Evolutionary conservation across 768 basidiomycete species (phyloP).

Genomic region (Cytidiella melzeri): DNA sequence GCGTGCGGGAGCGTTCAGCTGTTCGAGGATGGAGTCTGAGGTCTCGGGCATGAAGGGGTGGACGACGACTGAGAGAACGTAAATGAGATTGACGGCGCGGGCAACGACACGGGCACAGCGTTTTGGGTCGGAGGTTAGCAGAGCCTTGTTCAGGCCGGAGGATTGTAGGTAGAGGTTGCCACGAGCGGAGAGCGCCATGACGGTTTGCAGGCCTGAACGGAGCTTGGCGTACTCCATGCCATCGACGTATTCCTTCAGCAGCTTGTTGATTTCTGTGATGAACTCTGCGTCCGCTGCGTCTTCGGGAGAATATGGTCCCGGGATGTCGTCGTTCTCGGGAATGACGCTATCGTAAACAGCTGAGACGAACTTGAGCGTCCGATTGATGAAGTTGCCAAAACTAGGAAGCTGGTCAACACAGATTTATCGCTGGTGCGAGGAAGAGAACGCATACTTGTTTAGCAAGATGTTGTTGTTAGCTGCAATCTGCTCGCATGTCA

Average conservation of each 20-base stretch:
- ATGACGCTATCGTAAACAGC: constrained; percentile 77
- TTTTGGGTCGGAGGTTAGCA: constrained; percentile 73
- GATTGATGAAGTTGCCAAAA: constrained; percentile 98
- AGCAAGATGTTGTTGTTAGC: constrained; percentile 91
- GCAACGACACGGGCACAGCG: constrained; percentile 89
- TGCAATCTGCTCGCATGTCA: constrained; percentile 48
- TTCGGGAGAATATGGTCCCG: constrained; percentile 65
- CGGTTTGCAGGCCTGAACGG: constrained; percentile 77
- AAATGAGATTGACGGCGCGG: constrained; percentile 90
- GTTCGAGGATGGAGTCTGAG: constrained; percentile 69
- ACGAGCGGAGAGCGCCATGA: constrained; percentile 83
- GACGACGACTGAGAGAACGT: constrained; percentile 75
- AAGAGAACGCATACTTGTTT: constrained; percentile 63
- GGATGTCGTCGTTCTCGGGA: constrained; percentile 69
- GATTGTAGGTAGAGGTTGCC: constrained; percentile 96
- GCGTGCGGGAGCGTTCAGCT: constrained; percentile 87
- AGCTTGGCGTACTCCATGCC: constrained; percentile 92
- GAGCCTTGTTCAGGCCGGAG: constrained; percentile 83
- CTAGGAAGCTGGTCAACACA: too few species aligned
- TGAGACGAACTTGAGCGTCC: constrained; percentile 85
- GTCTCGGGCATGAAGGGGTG: constrained; percentile 98
- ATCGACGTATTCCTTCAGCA: constrained; percentile 74
- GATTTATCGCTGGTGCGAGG: neutral
- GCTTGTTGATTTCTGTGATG: constrained; percentile 69
- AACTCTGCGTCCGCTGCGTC: constrained; percentile 69